Base-by-base conservation (phyloP, 441 rosid genomes). In the Capsella rubella region DNA sequence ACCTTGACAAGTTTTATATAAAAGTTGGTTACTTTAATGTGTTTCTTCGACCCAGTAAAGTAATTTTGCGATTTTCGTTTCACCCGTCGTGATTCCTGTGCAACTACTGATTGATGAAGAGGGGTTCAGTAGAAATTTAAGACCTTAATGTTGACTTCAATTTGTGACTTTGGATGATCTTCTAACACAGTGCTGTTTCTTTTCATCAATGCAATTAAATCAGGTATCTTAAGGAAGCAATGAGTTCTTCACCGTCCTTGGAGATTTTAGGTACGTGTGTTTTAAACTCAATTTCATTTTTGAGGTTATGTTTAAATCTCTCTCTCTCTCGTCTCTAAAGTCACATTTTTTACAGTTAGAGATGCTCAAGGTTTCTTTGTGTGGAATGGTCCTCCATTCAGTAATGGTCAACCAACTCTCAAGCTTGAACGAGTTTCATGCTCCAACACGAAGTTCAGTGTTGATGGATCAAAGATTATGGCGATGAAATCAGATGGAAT, bases 351-450 rank as follows among this genome's bases (percentile, higher is more conserved):
- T 37, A 12, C 50, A 94, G 97, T 92, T 77, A 82, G 96, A 64
- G 94, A 86, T 68, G 90, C 94, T 3, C 95, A 89, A 11, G 88
- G 95, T n/a, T 92, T 83, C 49, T 78, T 73, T 65, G 73, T 90
- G 29, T 92, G 97, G 97, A 83, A 80, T 69, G 99, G 95, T 6
- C 99, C 97, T 57, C 97, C 99, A 8, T 90, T 90, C 25, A 67
- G 45, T 55, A 85, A 84, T 29, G 80, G 80, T 72, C 86, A 88
- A 39, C 99, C 97, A 2, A 77, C 75, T 49, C 40, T 76, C 42
- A 90, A 87, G 83, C 82, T 87, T 8, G 94, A 87, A 34, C 83
- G 67, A 65, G 84, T 87, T 80, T 76, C 90, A 4, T 90, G 99
- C 77, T 83, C 74, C 49, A 87, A 56, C 72, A 85, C 91, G 0